phyloP scores from a whole-genome alignment of 2,329 filamentous ascomycete species.

The Lomentospora prolificans region DNA sequence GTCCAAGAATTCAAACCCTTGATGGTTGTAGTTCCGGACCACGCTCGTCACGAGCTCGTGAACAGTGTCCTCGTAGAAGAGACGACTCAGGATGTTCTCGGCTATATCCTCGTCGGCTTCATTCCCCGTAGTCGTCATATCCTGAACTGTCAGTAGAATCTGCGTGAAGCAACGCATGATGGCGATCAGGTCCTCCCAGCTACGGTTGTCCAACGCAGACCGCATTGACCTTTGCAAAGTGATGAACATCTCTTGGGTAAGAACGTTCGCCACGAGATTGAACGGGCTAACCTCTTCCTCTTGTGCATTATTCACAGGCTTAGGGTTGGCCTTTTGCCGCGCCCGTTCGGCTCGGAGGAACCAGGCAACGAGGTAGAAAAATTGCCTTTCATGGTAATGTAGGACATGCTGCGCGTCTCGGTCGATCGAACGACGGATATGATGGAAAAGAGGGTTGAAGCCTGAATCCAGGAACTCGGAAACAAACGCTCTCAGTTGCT shows the following conservation, averaged over 20 bases:
- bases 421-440: slow-evolving; percentile 81
- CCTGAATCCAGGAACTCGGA: slow-evolving; percentile 90
- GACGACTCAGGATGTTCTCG: slow-evolving; percentile 88
- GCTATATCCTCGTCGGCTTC: slow-evolving; percentile 98
- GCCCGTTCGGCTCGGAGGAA: slow-evolving; percentile 79
- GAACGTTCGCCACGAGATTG: slow-evolving; percentile 74
- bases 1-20: slow-evolving; percentile 89
- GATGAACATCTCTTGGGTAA: slow-evolving; percentile 93
- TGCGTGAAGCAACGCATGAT: slow-evolving; percentile 93
- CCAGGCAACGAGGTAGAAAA: slow-evolving; percentile 88
- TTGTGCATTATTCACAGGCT: slow-evolving; percentile 17
- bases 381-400: slow-evolving; percentile 69
- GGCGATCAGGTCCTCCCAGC: slow-evolving; percentile 77
- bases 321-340: slow-evolving; percentile 47
- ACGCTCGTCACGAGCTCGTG: slow-evolving; percentile 80
- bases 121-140: slow-evolving; percentile 73
- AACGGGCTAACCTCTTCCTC: slow-evolving; percentile 61
- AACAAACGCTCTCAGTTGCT: slow-evolving; percentile 70
- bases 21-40: slow-evolving; percentile 78
- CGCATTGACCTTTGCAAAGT: slow-evolving; percentile 78
- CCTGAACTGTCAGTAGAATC: slow-evolving; percentile 82
- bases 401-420: slow-evolving; percentile 76
- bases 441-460: slow-evolving; percentile 84
- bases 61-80: slow-evolving; percentile 97
- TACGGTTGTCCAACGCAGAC: slow-evolving; percentile 67